Base-by-base conservation (phyloP, 768 basidiomycete species). In the Brasilioporus rufonigricans region DNA sequence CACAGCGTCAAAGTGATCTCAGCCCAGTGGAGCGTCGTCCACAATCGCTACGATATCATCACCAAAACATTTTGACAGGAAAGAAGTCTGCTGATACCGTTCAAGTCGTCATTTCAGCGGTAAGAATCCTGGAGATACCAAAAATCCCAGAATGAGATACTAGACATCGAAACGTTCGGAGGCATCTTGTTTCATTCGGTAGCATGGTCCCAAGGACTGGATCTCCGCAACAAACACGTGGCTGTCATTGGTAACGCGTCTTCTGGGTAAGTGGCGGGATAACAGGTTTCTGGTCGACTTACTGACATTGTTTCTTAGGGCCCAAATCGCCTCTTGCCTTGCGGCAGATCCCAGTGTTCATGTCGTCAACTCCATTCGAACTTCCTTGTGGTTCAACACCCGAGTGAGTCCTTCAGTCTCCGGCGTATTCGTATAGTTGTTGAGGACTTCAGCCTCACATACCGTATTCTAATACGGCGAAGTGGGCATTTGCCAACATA, bases 181-280 rank as follows among this genome's bases (percentile, higher is more conserved):
- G 84, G 85, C 1, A 46, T 62, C 6, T 64, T 74, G 39, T 85
- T 82, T 55, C 84, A n/a, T n/a, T n/a, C n/a, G n/a, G n/a, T n/a
- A n/a, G 85, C 70, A 16, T 86, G 84, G 82, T 61, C 75, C 27
- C 50, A 65, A 1, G 67, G 68, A 9, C 68, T 76, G 5, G 68
- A 75, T 12, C 66, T 85, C 23, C 61, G 62, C 9, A 72, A 72
- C 8, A 83, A 82, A 63, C 59, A 61, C 23, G 64, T 77, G 21
- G 75, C 55, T 18, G 57, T 70, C 14, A 78, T 87, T 59, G 85
- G 86, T 40, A 87, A 84, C 64, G 86, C 84, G 1, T 85, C 83
- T 52, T 84, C 82, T 32, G 86, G 79, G 77, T 84, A 63, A 57
- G 76, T 27, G 4, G 26, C 48, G 38, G n/a, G n/a, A n/a, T n/a